phyloP scores from a whole-genome alignment of 352 stramenopile genomes.

The Peronospora farinosa region DNA sequence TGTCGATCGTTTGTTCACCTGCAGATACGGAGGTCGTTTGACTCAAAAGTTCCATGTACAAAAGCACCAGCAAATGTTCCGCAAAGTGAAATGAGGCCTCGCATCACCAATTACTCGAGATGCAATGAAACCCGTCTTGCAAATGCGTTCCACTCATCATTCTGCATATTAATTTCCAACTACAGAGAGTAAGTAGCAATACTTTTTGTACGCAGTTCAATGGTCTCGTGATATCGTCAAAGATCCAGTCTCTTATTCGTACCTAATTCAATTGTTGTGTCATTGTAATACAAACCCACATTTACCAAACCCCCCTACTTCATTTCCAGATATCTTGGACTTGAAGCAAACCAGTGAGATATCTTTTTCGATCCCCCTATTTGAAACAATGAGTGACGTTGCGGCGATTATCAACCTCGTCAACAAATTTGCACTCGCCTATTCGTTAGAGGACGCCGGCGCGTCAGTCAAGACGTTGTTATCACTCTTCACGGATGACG shows the following conservation, averaged over 20 bases:
- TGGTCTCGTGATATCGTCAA: background rate
- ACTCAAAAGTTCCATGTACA: too few relatives aligned
- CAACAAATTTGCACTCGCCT: slow-evolving; percentile 73
- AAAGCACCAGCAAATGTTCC: too few relatives aligned
- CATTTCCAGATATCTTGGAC: slow-evolving; percentile 28
- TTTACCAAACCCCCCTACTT: slow-evolving; percentile 1
- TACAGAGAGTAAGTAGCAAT: background rate
- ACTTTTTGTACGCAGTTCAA: background rate
- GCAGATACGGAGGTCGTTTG: too few relatives aligned
- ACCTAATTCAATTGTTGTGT: slow-evolving; percentile 6
- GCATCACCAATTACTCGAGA: too few relatives aligned
- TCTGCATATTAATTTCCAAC: too few relatives aligned
- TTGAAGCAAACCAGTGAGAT: slow-evolving; percentile 14
- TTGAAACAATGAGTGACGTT: slow-evolving; percentile 55
- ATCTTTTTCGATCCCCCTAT: background rate
- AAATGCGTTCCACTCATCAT: too few relatives aligned
- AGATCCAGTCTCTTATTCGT: slow-evolving; percentile 1
- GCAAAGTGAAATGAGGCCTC: too few relatives aligned
- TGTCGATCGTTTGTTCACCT: too few relatives aligned
- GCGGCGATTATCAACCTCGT: slow-evolving; percentile 79
- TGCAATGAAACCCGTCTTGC: too few relatives aligned
- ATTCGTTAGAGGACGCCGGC: slow-evolving; percentile 73
- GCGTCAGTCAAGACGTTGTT: slow-evolving; percentile 62
- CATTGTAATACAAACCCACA: slow-evolving; percentile 1
- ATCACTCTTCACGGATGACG: slow-evolving; percentile 65